Percentiles rank a stretch among this genome's conserved stretches.
phyloP scores from a whole-genome alignment of 495 filamentous ascomycete genomes.

The Saxophila tyrrhenica region DNA sequence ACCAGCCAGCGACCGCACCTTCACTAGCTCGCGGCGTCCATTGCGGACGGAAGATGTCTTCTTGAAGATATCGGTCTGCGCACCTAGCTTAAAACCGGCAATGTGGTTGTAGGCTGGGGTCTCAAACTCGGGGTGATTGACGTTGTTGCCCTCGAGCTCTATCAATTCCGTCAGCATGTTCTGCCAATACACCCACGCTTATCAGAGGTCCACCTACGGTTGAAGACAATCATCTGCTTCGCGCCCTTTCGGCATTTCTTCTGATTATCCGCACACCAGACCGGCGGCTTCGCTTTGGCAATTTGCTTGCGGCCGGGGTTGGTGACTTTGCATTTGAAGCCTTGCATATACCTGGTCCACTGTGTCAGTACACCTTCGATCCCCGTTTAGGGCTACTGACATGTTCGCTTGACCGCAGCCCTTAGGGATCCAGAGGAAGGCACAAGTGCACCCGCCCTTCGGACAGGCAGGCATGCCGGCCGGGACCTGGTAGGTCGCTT shows the following conservation, averaged over 20 bases:
- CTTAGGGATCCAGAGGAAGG: constrained; percentile 47
- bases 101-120: constrained; percentile 34
- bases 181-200: too few species aligned
- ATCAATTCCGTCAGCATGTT: too few species aligned
- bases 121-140: constrained; percentile 23
- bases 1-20: background rate
- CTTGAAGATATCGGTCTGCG: constrained; percentile 39
- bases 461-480: constrained; percentile 38
- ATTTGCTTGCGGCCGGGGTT: constrained; percentile 32
- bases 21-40: background rate
- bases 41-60: background rate
- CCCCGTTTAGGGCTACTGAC: constrained; percentile 6
- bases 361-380: background rate
- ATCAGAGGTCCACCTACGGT: constrained; percentile 23
- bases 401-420: constrained; percentile 38
- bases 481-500: constrained; percentile 39
- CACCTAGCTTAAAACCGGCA: constrained; percentile 34
- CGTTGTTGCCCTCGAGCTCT: constrained; percentile 32
- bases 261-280: constrained; percentile 34
- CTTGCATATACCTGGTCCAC: constrained; percentile 36
- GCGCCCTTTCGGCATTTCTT: constrained; percentile 40
- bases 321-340: constrained; percentile 43
- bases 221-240: constrained; percentile 46
- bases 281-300: constrained; percentile 32
- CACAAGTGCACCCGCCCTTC: constrained; percentile 41